Percentiles rank a stretch among this genome's conserved stretches.
Evolutionary conservation across 2,329 filamentous ascomycete species (phyloP).

Genomic region (Colletotrichum paranaense): DNA sequence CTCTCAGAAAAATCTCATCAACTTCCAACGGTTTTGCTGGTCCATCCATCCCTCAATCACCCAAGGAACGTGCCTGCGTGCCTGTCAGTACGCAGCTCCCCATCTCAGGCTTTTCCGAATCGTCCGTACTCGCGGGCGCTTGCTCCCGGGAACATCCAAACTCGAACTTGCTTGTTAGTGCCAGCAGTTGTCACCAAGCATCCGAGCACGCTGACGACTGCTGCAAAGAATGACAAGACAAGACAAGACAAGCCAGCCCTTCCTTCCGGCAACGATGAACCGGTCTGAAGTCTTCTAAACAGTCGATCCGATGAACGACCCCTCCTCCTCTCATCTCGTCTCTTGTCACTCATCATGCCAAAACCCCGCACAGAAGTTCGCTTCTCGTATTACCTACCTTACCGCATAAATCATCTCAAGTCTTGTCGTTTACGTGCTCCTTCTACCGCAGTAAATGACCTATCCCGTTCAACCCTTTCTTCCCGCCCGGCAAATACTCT

Average conservation of each 20-base stretch:
- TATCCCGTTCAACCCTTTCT: background rate
- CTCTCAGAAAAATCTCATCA: constrained; percentile 4
- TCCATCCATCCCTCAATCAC: background rate
- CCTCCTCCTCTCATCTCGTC: background rate
- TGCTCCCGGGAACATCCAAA: background rate
- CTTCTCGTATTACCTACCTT: constrained; percentile 4
- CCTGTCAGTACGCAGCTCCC: background rate
- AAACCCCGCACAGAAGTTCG: background rate
- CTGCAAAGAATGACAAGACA: background rate
- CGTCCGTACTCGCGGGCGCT: background rate
- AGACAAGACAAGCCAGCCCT: constrained; percentile 8
- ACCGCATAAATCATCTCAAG: constrained; percentile 22
- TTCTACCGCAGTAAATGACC: background rate
- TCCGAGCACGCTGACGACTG: background rate
- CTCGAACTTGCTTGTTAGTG: background rate
- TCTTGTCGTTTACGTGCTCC: background rate
- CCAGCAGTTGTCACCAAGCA: constrained; percentile 2
- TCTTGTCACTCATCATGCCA: background rate
- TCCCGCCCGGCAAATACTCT: background rate
- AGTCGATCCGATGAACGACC: constrained; percentile 21
- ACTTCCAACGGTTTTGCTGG: constrained; percentile 18
- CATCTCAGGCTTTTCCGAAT: background rate
- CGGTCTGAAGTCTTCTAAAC: constrained; percentile 5
- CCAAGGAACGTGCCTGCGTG: constrained; percentile 6
- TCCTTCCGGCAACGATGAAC: constrained; percentile 17